Evolutionary conservation across 345 rosid species (phyloP).

Genomic region (Toxicodendron radicans): DNA sequence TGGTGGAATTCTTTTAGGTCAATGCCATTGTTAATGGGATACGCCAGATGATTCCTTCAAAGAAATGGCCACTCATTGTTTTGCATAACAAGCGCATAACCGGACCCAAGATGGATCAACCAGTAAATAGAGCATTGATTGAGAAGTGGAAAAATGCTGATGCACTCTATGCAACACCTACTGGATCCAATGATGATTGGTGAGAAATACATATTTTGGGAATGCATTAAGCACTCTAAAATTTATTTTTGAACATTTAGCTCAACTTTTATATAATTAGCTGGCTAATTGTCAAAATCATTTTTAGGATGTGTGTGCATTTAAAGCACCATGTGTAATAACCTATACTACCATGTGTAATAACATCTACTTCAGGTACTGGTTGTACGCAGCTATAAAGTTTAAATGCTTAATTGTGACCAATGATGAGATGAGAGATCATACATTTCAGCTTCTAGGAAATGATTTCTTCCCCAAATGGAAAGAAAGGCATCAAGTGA

Average conservation of each 20-base stretch:
- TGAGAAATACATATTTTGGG: constrained; percentile 30
- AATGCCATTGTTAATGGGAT: constrained; percentile 54
- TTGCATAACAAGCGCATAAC: constrained; percentile 57
- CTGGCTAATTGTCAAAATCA: not conserved
- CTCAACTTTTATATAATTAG: constrained; percentile 1
- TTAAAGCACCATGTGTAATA: constrained; percentile 25
- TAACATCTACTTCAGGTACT: constrained; percentile 61
- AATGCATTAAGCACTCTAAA: not conserved
- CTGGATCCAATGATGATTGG: constrained; percentile 82
- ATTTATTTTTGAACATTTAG: constrained; percentile 8
- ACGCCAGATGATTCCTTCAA: constrained; percentile 60
- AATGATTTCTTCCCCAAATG: constrained; percentile 71
- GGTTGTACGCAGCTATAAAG: constrained; percentile 82
- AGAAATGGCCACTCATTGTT: constrained; percentile 65
- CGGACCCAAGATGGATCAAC: constrained; percentile 45
- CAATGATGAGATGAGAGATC: constrained; percentile 84
- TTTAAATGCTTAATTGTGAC: constrained; percentile 64
- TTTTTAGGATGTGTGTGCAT: constrained; percentile 15
- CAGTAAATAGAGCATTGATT: constrained; percentile 37
- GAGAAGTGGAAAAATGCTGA: constrained; percentile 68
- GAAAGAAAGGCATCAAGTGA: constrained; percentile 85
- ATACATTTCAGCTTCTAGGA: constrained; percentile 71
- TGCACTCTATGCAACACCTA: constrained; percentile 66
- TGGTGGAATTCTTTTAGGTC: constrained; percentile 36
- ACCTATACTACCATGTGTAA: constrained; percentile 27